Evolutionary conservation across 495 filamentous ascomycete genomes (phyloP).

Genomic region (Cetradonia linearis): DNA sequence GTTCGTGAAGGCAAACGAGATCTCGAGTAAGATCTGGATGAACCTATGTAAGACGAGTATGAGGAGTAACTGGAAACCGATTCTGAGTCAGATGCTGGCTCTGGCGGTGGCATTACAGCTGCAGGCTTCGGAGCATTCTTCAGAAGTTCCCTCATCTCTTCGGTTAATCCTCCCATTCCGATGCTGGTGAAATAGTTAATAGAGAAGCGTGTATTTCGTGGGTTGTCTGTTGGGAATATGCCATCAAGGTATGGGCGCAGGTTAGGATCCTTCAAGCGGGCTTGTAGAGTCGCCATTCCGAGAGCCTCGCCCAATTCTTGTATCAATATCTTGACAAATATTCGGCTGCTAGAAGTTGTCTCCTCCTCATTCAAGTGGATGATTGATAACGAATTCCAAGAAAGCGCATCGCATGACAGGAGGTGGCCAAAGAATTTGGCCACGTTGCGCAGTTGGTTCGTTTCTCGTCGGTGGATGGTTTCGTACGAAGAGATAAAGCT

Average conservation of each 20-base stretch:
- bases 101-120: constrained; percentile 50
- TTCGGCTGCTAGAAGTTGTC: constrained; percentile 86
- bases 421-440: constrained; percentile 91
- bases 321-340: constrained; percentile 97
- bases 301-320: constrained; percentile 83
- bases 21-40: constrained; percentile 35
- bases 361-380: constrained; percentile 93
- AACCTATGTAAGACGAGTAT: constrained; percentile 43
- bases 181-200: constrained; percentile 99
- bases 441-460: constrained; percentile 86
- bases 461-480: constrained; percentile 94
- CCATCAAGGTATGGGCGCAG: constrained; percentile 72
- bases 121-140: constrained; percentile 76
- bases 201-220: constrained; percentile 84
- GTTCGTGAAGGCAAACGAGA: constrained; percentile 28
- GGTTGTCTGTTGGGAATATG: constrained; percentile 79
- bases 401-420: constrained; percentile 73
- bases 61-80: constrained; percentile 59
- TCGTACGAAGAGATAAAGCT: constrained; percentile 90
- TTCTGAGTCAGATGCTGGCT: constrained; percentile 43
- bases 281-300: constrained; percentile 67
- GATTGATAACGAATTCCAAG: constrained; percentile 78
- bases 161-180: constrained; percentile 86
- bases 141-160: constrained; percentile 84
- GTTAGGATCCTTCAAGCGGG: constrained; percentile 63